A percentile compares a stretch with the other conserved stretches of the same genome.
Conservation (phyloP, 2,329 filamentous ascomycete species). For the Xylaria sp. region DNA sequence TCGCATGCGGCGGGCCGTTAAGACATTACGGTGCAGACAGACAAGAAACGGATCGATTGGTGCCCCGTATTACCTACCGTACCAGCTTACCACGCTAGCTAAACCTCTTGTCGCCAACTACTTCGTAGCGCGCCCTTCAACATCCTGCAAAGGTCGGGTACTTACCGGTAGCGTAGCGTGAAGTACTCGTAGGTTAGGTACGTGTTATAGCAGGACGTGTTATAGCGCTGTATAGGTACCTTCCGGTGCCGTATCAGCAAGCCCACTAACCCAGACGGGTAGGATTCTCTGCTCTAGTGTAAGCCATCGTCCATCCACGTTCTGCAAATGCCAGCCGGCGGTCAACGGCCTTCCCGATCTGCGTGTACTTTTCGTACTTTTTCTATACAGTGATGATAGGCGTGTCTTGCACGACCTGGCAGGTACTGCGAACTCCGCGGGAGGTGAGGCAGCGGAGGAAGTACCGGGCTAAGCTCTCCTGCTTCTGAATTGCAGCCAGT, state of each 20-base stretch:
- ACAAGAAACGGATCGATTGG: not conserved
- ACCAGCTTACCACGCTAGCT: not conserved
- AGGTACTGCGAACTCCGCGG: too few relatives aligned
- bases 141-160: not conserved
- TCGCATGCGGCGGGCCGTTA: not conserved
- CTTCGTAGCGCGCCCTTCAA: not conserved
- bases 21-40: not conserved
- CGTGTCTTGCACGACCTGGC: too few relatives aligned
- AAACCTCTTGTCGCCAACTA: not conserved
- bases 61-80: not conserved
- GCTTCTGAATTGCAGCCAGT: too few relatives aligned
- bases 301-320: not conserved
- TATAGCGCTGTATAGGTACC: not conserved
- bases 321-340: not conserved
- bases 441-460: too few relatives aligned
- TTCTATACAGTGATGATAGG: not conserved
- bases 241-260: not conserved
- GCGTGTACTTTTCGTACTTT: not conserved
- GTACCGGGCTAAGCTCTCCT: too few relatives aligned
- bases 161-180: not conserved
- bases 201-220: not conserved
- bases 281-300: not conserved
- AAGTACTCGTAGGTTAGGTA: not conserved
- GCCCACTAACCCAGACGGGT: not conserved
- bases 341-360: slow-evolving; percentile 11